phyloP scores from a whole-genome alignment of 345 rosid genomes.

The Leavenworthia alabamica region DNA sequence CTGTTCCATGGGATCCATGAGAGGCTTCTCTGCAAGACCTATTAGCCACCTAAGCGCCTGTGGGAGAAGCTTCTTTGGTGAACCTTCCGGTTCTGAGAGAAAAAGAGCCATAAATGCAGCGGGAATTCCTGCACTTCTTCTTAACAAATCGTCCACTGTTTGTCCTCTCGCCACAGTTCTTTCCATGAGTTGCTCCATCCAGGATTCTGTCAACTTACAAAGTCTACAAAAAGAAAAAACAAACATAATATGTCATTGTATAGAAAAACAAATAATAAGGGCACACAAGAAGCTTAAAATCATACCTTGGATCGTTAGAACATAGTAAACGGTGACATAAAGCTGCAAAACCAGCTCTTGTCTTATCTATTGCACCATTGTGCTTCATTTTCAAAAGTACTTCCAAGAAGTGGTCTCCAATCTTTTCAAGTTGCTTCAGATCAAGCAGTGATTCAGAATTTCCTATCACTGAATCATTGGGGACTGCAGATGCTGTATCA shows the following conservation, averaged over 20 bases:
- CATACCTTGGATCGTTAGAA: constrained; percentile 79
- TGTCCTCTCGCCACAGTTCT: constrained; percentile 85
- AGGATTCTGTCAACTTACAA: constrained; percentile 76
- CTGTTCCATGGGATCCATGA: constrained; percentile 33
- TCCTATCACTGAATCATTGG: constrained; percentile 24
- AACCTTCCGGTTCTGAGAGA: constrained; percentile 89
- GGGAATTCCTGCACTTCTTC: constrained; percentile 99
- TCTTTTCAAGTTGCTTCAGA: constrained; percentile 71
- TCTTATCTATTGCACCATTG: constrained; percentile 96
- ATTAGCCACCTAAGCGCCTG: constrained; percentile 79
- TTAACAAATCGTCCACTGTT: constrained; percentile 78
- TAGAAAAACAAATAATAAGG: neutral
- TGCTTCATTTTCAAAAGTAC: constrained; percentile 96
- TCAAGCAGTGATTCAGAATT: constrained; percentile 51
- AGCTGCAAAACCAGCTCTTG: constrained; percentile 95
- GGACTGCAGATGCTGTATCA: constrained; percentile 25
- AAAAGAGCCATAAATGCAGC: constrained; percentile 91
- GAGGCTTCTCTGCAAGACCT: constrained; percentile 58
- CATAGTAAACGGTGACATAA: constrained; percentile 92
- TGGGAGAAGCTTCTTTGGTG: constrained; percentile 92
- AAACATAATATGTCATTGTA: neutral
- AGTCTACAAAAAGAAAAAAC: constrained; percentile 46
- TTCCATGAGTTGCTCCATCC: constrained; percentile 97
- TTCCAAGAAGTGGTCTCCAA: constrained; percentile 92
- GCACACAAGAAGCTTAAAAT: constrained; percentile 8